These are phyloP conservation scores for Penicillium bialowiezense DNA, from an alignment of 495 filamentous ascomycete genomes.

Conservation along the genomic window DNA sequence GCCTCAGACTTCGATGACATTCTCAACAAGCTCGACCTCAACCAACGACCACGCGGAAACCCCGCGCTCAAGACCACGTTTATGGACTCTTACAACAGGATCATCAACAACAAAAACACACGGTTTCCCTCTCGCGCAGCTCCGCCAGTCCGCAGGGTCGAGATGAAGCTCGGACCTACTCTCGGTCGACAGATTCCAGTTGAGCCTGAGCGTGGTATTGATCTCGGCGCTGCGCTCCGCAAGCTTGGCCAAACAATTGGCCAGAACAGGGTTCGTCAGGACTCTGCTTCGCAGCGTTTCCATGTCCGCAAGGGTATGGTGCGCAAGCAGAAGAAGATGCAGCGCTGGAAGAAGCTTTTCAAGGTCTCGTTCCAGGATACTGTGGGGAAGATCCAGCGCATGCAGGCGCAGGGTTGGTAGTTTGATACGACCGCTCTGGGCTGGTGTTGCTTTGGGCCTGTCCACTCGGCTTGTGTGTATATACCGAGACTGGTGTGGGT, in stretches of 20 bases:
- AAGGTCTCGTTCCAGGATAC: constrained; percentile 42
- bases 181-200: constrained; percentile 42
- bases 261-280: constrained; percentile 26
- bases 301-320: constrained; percentile 39
- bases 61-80: no score
- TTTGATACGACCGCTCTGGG: background rate
- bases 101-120: no score
- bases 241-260: constrained; percentile 20
- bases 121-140: background rate
- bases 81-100: no score
- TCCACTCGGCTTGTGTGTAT: constrained; percentile 16
- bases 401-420: constrained; percentile 48
- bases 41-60: constrained; percentile 3
- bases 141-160: constrained; percentile 19
- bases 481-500: constrained; percentile 11
- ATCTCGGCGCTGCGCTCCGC: constrained; percentile 31
- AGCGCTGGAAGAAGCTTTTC: constrained; percentile 44
- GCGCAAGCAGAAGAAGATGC: constrained; percentile 32
- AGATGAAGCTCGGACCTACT: constrained; percentile 40
- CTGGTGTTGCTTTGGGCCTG: constrained; percentile 5
- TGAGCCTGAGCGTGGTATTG: constrained; percentile 33
- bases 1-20: constrained; percentile 36
- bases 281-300: constrained; percentile 29
- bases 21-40: constrained; percentile 26
- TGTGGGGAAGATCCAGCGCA: constrained; percentile 41